Conservation (phyloP, 2,329 filamentous ascomycete species). For the Tolypocladium cylindrosporum region DNA sequence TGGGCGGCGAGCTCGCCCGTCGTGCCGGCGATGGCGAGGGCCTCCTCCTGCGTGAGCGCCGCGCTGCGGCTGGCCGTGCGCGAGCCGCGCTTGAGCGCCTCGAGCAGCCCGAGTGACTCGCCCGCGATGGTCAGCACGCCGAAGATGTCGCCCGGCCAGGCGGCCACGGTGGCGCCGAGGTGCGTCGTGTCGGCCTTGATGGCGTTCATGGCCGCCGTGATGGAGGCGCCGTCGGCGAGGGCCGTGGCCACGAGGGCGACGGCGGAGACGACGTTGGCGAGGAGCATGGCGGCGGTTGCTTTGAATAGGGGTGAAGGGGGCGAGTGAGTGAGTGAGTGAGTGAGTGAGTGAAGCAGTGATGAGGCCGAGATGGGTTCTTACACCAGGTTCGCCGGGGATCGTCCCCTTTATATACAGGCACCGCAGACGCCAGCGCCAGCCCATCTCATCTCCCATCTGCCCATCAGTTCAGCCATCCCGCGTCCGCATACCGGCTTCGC, state of each 20-base stretch:
- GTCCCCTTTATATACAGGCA: not conserved
- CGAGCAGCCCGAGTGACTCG: conserved; percentile 27
- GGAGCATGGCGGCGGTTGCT: conserved; percentile 8
- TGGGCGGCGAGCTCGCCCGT: conserved; percentile 22
- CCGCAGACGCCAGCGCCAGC: not conserved
- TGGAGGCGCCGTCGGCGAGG: conserved; percentile 21
- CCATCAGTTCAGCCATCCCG: not conserved
- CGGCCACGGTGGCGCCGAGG: conserved; percentile 22
- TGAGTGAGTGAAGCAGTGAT: not conserved
- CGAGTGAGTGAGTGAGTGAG: no score
- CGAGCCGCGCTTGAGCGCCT: conserved; percentile 27
- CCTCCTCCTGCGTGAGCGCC: conserved; percentile 26
- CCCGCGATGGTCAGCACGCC: conserved; percentile 29
- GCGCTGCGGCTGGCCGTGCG: conserved; percentile 23
- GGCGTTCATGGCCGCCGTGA: conserved; percentile 22
- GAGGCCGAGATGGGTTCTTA: not conserved
- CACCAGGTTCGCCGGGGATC: not conserved
- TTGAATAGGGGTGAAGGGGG: not conserved
- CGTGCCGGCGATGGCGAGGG: conserved; percentile 26
- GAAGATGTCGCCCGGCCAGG: conserved; percentile 28
- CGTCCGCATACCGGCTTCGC: not conserved
- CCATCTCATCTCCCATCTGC: not conserved
- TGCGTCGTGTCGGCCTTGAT: conserved; percentile 21
- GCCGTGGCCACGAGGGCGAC: conserved; percentile 12
- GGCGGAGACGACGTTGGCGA: conserved; percentile 12